Base-by-base conservation (phyloP, 345 rosid species). In the Acer campestre region DNA sequence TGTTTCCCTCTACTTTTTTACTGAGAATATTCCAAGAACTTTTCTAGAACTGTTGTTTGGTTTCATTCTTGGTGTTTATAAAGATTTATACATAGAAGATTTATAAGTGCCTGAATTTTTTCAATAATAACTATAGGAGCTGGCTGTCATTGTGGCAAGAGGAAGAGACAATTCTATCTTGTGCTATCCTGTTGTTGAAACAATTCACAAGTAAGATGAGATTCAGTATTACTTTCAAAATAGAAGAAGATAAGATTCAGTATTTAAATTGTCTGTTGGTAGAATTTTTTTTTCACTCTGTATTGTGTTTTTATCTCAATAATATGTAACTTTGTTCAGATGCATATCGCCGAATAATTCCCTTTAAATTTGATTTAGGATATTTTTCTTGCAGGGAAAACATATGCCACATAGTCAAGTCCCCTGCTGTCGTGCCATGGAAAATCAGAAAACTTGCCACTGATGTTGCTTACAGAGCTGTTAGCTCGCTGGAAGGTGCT, bases 111-210 rank as follows among this genome's bases (percentile, higher is more conserved):
- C 1, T 2, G 17, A 23, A 7, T 42, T 75, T 73, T 29, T 42
- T 58, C 13, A 44, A 51, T 12, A 56, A 20, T 56, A 17, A 72
- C 58, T 77, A n/a, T 67, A 91, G 94, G 99, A 96, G 87, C 84
- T 96, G 69, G 98, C 98, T 56, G 98, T 96, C 83, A 89, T 94
- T 74, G 98, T 96, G 66, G 98, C 92, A 17, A 94, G 99, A 81
- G 98, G 92, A 81, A 94, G 89, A 85, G 95, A 91, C 80, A 85
- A 88, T 71, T 92, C 98, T 78, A 85, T 94, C 80, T 80, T 81
- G 70, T 91, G 98, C 83, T 97, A 92, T 78, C 97, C 97, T 14
- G 98, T 90, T 79, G 98, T 94, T 76, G 98, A 94, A 89, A 94
- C 98, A 56, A 85, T 96, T 84, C 98, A 97, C 88, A 94, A 82